Percentiles rank a stretch among this genome's conserved stretches.
Conservation (phyloP, 225 moss, liverwort and hornwort genomes). For the Lunularia cruciata region DNA sequence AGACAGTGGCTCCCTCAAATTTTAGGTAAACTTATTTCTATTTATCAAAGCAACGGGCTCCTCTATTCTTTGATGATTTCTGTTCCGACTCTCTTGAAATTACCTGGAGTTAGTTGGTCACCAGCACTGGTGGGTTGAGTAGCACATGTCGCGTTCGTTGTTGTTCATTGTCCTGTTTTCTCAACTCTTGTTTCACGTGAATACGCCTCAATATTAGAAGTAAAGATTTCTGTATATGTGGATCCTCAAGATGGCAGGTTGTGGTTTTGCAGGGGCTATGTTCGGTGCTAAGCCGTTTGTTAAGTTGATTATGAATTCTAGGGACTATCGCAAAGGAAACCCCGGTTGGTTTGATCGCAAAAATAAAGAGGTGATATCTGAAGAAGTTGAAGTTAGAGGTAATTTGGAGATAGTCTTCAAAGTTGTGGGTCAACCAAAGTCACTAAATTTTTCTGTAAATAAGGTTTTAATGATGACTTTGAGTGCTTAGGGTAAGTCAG, state of each 20-base stretch:
- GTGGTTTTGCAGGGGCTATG: slow-evolving; percentile 11
- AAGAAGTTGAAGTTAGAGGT: slow-evolving; percentile 24
- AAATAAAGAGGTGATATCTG: slow-evolving; percentile 8
- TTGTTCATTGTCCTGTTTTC: neutral
- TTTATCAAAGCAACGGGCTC: neutral
- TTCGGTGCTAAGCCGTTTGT: slow-evolving; percentile 9
- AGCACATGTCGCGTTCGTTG: no score
- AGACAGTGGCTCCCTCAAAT: slow-evolving; percentile 24
- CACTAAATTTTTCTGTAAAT: slow-evolving; percentile 22
- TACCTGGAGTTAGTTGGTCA: no score
- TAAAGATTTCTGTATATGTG: neutral
- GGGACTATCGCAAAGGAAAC: slow-evolving; percentile 28
- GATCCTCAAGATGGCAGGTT: neutral
- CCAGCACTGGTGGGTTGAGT: no score
- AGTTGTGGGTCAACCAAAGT: slow-evolving; percentile 26
- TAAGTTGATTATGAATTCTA: slow-evolving; percentile 11
- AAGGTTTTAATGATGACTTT: slow-evolving; percentile 13
- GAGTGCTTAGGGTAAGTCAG: slow-evolving; percentile 13
- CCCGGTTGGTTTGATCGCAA: slow-evolving; percentile 27
- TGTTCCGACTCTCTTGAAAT: no score
- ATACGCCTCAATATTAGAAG: neutral
- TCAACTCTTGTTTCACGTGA: neutral
- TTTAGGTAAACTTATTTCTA: slow-evolving; percentile 15
- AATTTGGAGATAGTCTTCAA: slow-evolving; percentile 15
- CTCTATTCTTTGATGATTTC: neutral